Conservation (phyloP, 306 rosid genomes). For the Begonia peltatifolia region DNA sequence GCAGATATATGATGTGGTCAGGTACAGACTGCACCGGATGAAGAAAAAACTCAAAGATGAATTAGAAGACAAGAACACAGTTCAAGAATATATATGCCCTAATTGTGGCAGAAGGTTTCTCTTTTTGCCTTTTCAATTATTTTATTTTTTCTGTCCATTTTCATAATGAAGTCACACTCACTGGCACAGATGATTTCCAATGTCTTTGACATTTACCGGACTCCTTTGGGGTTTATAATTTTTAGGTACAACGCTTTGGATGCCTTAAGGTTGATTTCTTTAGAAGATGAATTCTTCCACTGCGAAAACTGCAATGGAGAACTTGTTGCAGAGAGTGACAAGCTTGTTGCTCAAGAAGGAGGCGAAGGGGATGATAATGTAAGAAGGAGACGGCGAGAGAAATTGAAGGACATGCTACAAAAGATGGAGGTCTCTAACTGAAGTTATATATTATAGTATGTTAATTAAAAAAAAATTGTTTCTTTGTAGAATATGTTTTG, state of each 20-base stretch:
- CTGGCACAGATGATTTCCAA: slow-evolving; percentile 1
- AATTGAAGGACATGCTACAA: slow-evolving; percentile 76
- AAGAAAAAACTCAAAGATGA: slow-evolving; percentile 95
- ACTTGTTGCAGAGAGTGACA: slow-evolving; percentile 87
- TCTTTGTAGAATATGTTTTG: neutral
- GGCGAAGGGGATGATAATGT: slow-evolving; percentile 90
- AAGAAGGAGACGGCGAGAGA: slow-evolving; percentile 69
- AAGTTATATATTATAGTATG: neutral
- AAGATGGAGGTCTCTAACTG: slow-evolving; percentile 56
- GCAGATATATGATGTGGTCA: slow-evolving; percentile 81
- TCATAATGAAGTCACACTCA: neutral
- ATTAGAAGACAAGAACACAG: slow-evolving; percentile 86
- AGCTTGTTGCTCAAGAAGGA: slow-evolving; percentile 69
- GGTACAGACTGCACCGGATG: slow-evolving; percentile 94
- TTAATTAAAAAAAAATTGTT: neutral
- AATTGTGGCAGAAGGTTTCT: slow-evolving; percentile 73
- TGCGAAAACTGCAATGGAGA: slow-evolving; percentile 84
- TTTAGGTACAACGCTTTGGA: slow-evolving; percentile 85
- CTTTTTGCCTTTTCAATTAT: neutral
- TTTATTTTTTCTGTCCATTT: neutral
- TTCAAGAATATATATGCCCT: slow-evolving; percentile 85
- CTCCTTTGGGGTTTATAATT: slow-evolving; percentile 1
- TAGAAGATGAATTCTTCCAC: slow-evolving; percentile 79
- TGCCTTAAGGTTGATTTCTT: slow-evolving; percentile 66
- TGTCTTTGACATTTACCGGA: neutral